phyloP scores from a whole-genome alignment of 1,284 basidiomycete species.

The Fomitopsis betulina region DNA sequence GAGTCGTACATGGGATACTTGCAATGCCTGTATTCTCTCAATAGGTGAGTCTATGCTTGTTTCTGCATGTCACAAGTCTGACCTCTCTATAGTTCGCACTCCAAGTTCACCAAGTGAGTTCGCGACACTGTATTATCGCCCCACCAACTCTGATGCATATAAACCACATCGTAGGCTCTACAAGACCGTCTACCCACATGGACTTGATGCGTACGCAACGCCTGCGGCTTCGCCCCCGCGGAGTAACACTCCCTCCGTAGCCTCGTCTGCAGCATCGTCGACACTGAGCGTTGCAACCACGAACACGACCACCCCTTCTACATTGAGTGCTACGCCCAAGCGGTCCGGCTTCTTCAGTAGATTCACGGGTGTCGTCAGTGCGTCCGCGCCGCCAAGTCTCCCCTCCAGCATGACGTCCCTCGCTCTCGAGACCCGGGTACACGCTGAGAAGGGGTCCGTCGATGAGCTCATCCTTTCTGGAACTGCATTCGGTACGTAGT shows the following conservation, averaged over 20 bases:
- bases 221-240: slow-evolving; percentile 39
- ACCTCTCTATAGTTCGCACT: slow-evolving; percentile 49
- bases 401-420: slow-evolving; percentile 6
- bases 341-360: slow-evolving; percentile 35
- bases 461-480: slow-evolving; percentile 72
- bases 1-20: slow-evolving; percentile 77
- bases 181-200: slow-evolving; percentile 68
- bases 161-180: slow-evolving; percentile 43
- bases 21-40: slow-evolving; percentile 70
- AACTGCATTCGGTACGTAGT: slow-evolving; percentile 60
- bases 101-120: slow-evolving; percentile 64
- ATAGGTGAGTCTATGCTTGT: slow-evolving; percentile 38
- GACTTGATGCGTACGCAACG: slow-evolving; percentile 49
- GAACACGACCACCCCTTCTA: slow-evolving; percentile 5
- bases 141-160: not conserved
- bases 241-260: slow-evolving; percentile 30
- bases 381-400: slow-evolving; percentile 18
- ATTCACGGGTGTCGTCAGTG: slow-evolving; percentile 23
- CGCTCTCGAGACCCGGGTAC: not conserved
- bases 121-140: not conserved
- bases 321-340: slow-evolving; percentile 8
- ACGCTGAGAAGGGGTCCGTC: slow-evolving; percentile 43
- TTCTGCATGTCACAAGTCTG: not conserved
- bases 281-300: slow-evolving; percentile 23
- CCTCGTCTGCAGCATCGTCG: slow-evolving; percentile 25